phyloP scores from a whole-genome alignment of 2,329 filamentous ascomycete species.

The Colletotrichum cuscutae region DNA sequence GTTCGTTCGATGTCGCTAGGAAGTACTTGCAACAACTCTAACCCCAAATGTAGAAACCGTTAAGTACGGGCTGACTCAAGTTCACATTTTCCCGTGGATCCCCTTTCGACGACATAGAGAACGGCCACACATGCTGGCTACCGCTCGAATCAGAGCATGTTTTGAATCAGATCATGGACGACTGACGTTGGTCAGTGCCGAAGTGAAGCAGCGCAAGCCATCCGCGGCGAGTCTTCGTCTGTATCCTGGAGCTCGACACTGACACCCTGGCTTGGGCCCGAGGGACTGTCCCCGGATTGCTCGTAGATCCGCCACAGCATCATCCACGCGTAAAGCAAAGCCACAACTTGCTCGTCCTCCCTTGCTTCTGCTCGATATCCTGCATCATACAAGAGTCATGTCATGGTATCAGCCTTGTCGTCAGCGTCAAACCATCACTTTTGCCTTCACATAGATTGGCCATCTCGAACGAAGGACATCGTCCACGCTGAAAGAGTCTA shows the following conservation, averaged over 20 bases:
- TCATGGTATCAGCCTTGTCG: not conserved
- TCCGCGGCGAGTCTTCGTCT: not conserved
- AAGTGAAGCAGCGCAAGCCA: slow-evolving; percentile 17
- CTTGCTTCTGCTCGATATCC: not conserved
- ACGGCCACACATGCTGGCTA: slow-evolving; percentile 7
- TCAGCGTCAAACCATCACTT: slow-evolving; percentile 2
- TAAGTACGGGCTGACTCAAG: not conserved
- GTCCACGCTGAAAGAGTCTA: not conserved
- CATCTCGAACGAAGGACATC: not conserved
- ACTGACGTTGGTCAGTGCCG: slow-evolving; percentile 9
- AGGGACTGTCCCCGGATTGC: not conserved
- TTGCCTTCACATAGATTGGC: slow-evolving; percentile 5
- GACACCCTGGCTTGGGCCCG: not conserved
- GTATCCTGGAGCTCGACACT: not conserved
- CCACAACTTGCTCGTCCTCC: not conserved
- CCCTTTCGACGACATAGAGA: not conserved
- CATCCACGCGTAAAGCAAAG: not conserved
- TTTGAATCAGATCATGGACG: slow-evolving; percentile 3
- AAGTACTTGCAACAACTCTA: slow-evolving; percentile 3
- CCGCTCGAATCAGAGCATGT: slow-evolving; percentile 28
- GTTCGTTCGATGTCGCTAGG: slow-evolving; percentile 11
- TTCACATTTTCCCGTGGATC: not conserved
- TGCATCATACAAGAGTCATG: not conserved
- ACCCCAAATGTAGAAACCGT: not conserved
- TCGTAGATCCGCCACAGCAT: not conserved